Evolutionary conservation across 768 basidiomycete genomes (phyloP), one percentile per base, ranked within the genome.

Genomic region (Sporobolomyces roseus): DNA sequence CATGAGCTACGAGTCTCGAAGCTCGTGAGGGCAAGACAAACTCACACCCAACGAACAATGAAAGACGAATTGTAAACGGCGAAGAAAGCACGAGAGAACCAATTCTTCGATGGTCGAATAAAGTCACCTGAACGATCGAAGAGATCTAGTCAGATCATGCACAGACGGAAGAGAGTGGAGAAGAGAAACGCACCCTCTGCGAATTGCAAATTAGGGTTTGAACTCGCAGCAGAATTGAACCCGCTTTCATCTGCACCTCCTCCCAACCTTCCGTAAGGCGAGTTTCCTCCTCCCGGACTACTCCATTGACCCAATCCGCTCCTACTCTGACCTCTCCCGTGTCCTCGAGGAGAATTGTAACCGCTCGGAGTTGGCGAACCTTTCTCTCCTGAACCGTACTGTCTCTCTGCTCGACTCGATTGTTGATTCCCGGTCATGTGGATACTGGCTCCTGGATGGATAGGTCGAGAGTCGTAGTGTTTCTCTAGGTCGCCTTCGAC

Each of bases 1-100:
- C 27, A 25, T 0, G 17, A 17, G n/a, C n/a, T n/a, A n/a, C n/a
- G n/a, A n/a, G n/a, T n/a, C n/a, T n/a, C n/a, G n/a, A n/a, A n/a
- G n/a, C n/a, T n/a, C n/a, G n/a, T n/a, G n/a, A n/a, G n/a, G n/a
- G n/a, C n/a, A n/a, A 33, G 23, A 6, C 8, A 12, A 13, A 53
- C 67, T 19, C 29, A 68, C 50, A 78, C 66, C 81, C 81, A 82
- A 53, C 81, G 77, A 32, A 80, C 75, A 66, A 77, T 56, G 63
- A 76, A 73, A 56, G 71, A 71, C 29, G 67, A 67, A 52, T 65
- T 63, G 61, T 70, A 61, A 41, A 77, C 36, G 17, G 55, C 61
- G 10, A 60, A 58, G 55, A 70, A 50, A 10, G 52, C 38, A 5
- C 65, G 51, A 1, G 59, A 56, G 55, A 73, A 73, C 62, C 65